phyloP scores from a whole-genome alignment of 2,329 filamentous ascomycete species.

The Stemphylium beticola region DNA sequence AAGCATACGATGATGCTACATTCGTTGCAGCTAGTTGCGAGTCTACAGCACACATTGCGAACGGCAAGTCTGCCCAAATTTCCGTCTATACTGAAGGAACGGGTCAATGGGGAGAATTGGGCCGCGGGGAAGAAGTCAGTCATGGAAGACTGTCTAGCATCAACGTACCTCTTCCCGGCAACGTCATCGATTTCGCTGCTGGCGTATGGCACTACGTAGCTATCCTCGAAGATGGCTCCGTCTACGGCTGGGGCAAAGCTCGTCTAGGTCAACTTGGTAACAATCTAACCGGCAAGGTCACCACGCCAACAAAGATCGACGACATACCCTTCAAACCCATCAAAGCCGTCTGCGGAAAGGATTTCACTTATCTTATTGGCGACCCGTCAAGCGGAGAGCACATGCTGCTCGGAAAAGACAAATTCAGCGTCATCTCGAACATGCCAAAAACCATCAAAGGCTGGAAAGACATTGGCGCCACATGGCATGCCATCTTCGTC shows the following conservation, averaged over 20 bases:
- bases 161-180: slow-evolving; percentile 1
- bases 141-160: background rate
- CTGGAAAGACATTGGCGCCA: slow-evolving; percentile 75
- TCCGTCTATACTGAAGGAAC: slow-evolving; percentile 23
- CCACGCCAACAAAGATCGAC: slow-evolving; percentile 24
- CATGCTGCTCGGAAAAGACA: slow-evolving; percentile 74
- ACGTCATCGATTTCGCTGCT: slow-evolving; percentile 68
- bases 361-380: slow-evolving; percentile 79
- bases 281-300: slow-evolving; percentile 51
- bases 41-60: slow-evolving; percentile 32
- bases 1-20: background rate
- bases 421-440: slow-evolving; percentile 68
- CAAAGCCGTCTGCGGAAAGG: slow-evolving; percentile 77
- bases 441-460: slow-evolving; percentile 60
- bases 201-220: slow-evolving; percentile 79
- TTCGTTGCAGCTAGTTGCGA: slow-evolving; percentile 34
- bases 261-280: slow-evolving; percentile 82
- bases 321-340: slow-evolving; percentile 66
- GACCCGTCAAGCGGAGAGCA: slow-evolving; percentile 63
- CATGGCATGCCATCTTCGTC: slow-evolving; percentile 83
- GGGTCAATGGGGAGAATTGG: slow-evolving; percentile 37
- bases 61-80: background rate
- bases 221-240: slow-evolving; percentile 75
- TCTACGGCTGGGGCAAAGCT: slow-evolving; percentile 88
- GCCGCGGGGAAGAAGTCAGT: slow-evolving; percentile 3